Evolutionary conservation across 1,139 yeast species (phyloP), one percentile per base, ranked within the genome.

Genomic region (Kodamaea derodonti): DNA sequence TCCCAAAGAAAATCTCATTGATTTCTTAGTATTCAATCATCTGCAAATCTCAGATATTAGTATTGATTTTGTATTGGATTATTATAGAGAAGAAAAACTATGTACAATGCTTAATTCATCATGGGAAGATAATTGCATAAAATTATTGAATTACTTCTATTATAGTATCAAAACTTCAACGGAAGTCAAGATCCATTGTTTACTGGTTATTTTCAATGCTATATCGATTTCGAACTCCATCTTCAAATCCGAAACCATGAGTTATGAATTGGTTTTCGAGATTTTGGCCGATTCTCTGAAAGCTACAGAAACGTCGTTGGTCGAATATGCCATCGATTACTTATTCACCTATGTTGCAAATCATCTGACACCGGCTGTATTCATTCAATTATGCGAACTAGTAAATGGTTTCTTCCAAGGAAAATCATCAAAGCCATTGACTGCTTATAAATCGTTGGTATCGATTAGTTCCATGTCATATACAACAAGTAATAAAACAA

Each of bases 71-170:
- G 67, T 79, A 1, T 54, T 79, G 25, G 53, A 61, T 6, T 71
- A 63, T 47, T 80, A 75, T 49, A 56, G 60, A 1, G 65, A 68
- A n/a, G 75, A 71, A 35, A 69, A 69, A 34, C 47, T 70, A 17
- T 80, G 88, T 47, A 65, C 79, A 1, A 71, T 78, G 6, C 50
- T 78, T n/a, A 59, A 69, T 29, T 65, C 73, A 0, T 56, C 66
- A 14, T 81, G 88, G 85, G 57, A 59, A 30, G 65, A 61, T 2
- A 75, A 76, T 45, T 60, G 76, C 31, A 53, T 57, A 15, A 58
- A 56, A n/a, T 40, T 80, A 3, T 53, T 80, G 16, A 60, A 65
- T 16, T 58, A 62, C 16, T 80, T 79, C 47, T 79, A 66, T 48
- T 56, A 54, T 25, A 39, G 22, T 8, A 8, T 30, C 10, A 14